Evolutionary conservation across 208 protist genomes (phyloP), one percentile per base, ranked within the genome.

Genomic region (Leishmania tropica): DNA sequence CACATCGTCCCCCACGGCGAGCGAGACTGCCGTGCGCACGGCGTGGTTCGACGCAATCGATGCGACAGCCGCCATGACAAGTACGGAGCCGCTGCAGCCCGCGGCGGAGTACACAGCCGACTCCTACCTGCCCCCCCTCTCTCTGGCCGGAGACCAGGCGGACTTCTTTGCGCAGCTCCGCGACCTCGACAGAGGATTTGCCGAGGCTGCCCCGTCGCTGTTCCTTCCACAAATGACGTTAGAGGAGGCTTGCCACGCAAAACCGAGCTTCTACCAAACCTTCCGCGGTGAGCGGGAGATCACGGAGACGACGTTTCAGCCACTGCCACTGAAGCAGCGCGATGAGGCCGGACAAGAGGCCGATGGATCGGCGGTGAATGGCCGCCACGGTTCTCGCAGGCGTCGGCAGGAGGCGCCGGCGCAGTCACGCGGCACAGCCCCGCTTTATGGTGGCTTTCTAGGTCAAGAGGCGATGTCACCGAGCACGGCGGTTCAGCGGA

Each of bases 1-100:
- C 2, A 28, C 64, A 28, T 75, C 76, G 7, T 82, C 78, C 2
- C 47, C 81, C 11, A 67, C 82, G 28, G 62, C 42, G 62, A 82
- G 85, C 11, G 85, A 90, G 68, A 80, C 93, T 40, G 85, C 95
- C 37, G 88, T 88, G 24, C 80, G 95, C 37, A 75, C 92, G 42
- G 90, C 87, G n/a, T 91, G 93, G 19, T 83, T 94, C 45, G 85
- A 85, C 56, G 88, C 93, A 15, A 85, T 97, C 31, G 90, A 95
- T 76, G 87, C 86, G 37, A 89, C 94, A 31, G 89, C 91, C 1
- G 75, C 56, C 51, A 93, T 93, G 84, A 83, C 90, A 56, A 88
- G 73, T 78, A 89, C 83, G 45, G 90, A 92, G 0, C 72, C 89
- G n/a, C 87, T 93, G 5, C 88, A 88, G 1, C 73, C 79, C 24